Conservation (phyloP, 495 filamentous ascomycete species). For the Xylaria curta region DNA sequence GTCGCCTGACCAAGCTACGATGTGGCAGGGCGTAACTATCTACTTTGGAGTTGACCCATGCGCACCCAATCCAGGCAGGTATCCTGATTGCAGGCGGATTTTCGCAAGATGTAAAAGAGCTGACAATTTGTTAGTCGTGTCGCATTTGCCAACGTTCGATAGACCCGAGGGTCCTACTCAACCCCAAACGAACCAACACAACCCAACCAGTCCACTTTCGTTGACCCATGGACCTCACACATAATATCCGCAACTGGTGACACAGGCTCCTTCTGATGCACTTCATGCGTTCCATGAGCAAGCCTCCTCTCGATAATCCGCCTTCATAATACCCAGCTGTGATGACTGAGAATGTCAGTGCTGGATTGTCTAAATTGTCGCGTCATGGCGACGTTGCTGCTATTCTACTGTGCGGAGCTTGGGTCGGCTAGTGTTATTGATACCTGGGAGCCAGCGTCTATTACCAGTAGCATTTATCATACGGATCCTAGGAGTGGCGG, state of each 20-base stretch:
- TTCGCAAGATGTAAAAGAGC: neutral
- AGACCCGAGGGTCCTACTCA: neutral
- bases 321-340: neutral
- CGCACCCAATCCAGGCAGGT: conserved; percentile 14
- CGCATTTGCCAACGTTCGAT: neutral
- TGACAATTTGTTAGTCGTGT: conserved; percentile 6
- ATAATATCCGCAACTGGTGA: neutral
- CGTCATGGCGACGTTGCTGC: neutral
- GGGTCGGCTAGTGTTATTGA: neutral
- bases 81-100: too few relatives aligned
- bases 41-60: conserved; percentile 27
- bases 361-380: neutral
- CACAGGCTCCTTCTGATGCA: neutral
- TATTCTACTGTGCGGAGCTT: neutral
- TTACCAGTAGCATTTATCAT: neutral
- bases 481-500: neutral
- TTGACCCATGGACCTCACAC: neutral
- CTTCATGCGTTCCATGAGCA: neutral
- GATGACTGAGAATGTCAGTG: neutral
- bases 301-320: neutral
- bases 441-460: neutral
- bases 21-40: conserved; percentile 19
- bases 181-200: neutral
- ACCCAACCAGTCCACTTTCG: neutral
- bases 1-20: neutral